Conservation (phyloP, 371 early-diverging fungal genomes). For the Batkoa obscura region DNA sequence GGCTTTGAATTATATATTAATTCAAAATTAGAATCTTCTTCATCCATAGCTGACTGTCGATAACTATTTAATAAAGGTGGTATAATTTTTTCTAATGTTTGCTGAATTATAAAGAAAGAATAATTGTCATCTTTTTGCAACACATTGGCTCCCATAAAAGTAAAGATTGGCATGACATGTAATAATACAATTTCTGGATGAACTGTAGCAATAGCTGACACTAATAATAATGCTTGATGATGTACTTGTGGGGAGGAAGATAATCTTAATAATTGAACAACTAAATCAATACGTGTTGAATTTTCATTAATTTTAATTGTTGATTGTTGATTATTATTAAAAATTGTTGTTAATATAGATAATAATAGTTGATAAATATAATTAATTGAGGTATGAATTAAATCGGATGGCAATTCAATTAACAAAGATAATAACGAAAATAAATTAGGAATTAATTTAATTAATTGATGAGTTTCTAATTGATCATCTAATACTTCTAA, state of each 20-base stretch:
- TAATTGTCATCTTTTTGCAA: slow-evolving; percentile 88
- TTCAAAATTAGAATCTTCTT: slow-evolving; percentile 14
- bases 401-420: slow-evolving; percentile 29
- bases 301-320: slow-evolving; percentile 13
- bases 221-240: slow-evolving; percentile 66
- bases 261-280: slow-evolving; percentile 74
- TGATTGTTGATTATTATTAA: slow-evolving; percentile 9
- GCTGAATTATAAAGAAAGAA: slow-evolving; percentile 85
- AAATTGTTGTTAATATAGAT: slow-evolving; percentile 40
- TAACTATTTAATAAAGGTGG: slow-evolving; percentile 57
- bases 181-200: slow-evolving; percentile 72
- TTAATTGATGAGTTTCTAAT: background rate
- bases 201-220: slow-evolving; percentile 69
- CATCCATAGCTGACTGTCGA: slow-evolving; percentile 18
- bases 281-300: slow-evolving; percentile 53
- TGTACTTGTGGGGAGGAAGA: slow-evolving; percentile 93
- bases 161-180: slow-evolving; percentile 90
- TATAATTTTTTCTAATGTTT: slow-evolving; percentile 68
- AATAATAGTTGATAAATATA: slow-evolving; percentile 77
- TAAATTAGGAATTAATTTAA: slow-evolving; percentile 34
- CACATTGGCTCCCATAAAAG: slow-evolving; percentile 93
- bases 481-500: background rate
- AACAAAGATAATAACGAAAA: slow-evolving; percentile 56
- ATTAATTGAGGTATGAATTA: slow-evolving; percentile 46
- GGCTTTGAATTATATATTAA: slow-evolving; percentile 34